Base-by-base conservation (phyloP, 305 asterid species). In the Andrographis paniculata region DNA sequence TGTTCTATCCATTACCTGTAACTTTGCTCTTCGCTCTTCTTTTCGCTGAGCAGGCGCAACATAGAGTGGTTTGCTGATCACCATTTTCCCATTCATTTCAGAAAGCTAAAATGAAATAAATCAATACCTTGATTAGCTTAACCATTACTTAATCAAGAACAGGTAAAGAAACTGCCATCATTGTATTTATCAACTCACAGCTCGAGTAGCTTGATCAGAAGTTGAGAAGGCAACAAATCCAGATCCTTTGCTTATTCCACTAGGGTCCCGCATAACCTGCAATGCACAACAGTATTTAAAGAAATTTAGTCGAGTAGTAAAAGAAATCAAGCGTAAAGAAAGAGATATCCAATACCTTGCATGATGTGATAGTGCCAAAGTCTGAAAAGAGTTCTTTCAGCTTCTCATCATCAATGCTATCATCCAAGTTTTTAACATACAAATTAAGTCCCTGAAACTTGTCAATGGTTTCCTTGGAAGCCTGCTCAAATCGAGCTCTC, bases 1-100 rank as follows among this genome's bases (percentile, higher is more conserved):
- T 37, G 28, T 37, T 4, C 6, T 13, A 42, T 21, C 21, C 39
- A 6, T 23, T 53, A 84, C 95, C 86, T 84, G 95, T 42, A 84
- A 70, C 67, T 75, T 72, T 43, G 87, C 93, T 48, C 76, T 75
- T 57, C 95, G 65, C 52, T 84, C 95, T 52, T 84, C 95, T 65
- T 84, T 84, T 5, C 95, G 69, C 72, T 84, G 93, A 30, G 95
- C 95, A 50, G 63, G 65, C 1, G 95, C 95, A 56, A 84, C 95
- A 38, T 80, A 84, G 22, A 84, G 80, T 14, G 93, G 95, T 69
- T 84, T 84, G 69, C 79, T 79, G 20, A 74, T 21, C 15, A 83
- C 52, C 87, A 83, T 74, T 52, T 77, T 79, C 38, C 87, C 87
- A 60, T 65, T 83, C 91, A 77, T 83, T 48, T 76, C 87, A 41